phyloP scores from a whole-genome alignment of 352 stramenopile genomes.

The Lagenidium sp. region DNA sequence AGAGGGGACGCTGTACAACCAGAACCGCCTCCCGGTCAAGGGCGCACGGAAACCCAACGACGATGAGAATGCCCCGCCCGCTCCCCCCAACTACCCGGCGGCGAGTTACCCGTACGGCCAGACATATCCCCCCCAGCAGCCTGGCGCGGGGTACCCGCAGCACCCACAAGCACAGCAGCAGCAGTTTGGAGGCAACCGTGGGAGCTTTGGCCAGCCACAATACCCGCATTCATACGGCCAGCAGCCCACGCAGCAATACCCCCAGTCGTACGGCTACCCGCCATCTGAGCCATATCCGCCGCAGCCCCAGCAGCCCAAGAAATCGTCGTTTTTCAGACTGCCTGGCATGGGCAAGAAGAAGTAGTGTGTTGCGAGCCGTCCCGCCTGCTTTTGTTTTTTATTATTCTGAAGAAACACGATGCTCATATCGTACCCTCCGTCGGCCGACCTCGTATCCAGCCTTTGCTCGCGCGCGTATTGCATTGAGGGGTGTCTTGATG shows the following conservation, averaged over 20 bases:
- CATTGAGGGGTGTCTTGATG: too few relatives aligned
- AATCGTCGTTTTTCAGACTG: slow-evolving; percentile 58
- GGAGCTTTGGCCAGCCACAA: background rate
- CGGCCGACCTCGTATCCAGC: too few relatives aligned
- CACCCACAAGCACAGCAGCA: slow-evolving; percentile 17
- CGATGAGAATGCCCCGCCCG: slow-evolving; percentile 28
- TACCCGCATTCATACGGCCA: slow-evolving; percentile 4
- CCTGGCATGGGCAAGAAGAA: slow-evolving; percentile 69
- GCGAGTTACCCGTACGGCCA: slow-evolving; percentile 14
- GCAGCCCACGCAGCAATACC: slow-evolving; percentile 37
- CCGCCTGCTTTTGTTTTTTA: too few relatives aligned
- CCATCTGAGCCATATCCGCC: too few relatives aligned
- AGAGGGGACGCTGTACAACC: slow-evolving; percentile 56
- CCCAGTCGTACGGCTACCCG: slow-evolving; percentile 25
- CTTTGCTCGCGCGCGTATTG: too few relatives aligned
- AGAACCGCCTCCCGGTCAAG: slow-evolving; percentile 27
- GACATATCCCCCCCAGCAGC: slow-evolving; percentile 26
- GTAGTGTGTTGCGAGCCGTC: too few relatives aligned
- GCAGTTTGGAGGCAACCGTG: slow-evolving; percentile 3
- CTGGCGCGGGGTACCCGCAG: background rate
- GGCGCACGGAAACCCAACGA: slow-evolving; percentile 39
- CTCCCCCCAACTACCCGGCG: slow-evolving; percentile 19
- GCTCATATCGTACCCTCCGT: too few relatives aligned
- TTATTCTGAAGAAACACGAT: too few relatives aligned
- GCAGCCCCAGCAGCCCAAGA: slow-evolving; percentile 38